Evolutionary conservation across 2,329 filamentous ascomycete genomes (phyloP), one percentile per base, ranked within the genome.

Genomic region (Fusarium bactridioides): DNA sequence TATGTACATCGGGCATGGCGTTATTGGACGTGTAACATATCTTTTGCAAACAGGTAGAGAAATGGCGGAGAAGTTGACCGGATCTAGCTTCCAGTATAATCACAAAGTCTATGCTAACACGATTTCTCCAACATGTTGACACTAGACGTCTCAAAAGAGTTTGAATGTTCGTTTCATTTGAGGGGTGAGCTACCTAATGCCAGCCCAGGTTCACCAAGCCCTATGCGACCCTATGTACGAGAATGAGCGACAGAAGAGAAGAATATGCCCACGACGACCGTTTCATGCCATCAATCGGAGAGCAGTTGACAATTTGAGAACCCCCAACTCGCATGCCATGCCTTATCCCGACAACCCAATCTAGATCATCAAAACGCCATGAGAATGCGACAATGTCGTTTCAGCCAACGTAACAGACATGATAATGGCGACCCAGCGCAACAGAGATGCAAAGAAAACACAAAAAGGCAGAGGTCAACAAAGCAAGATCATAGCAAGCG

Each of bases 1-100:
- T 77, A 79, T 75, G 74, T 79, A 80, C 79, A 82, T 82, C 69
- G 75, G 80, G 79, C 77, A 80, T 75, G 81, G 82, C 80, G 81
- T 82, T 82, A 68, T 69, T 77, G 78, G 78, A 76, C 72, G 70
- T 83, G 79, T 82, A 82, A 71, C 67, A 67, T 73, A 70, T 73
- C 57, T 68, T 79, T 79, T 77, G 35, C 77, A 75, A 73, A 75
- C 74, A 78, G 73, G 74, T 79, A 77, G 77, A 79, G 63, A 69
- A 67, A 62, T 62, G 72, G 65, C 37, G 69, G 70, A 70, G 65
- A 75, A 73, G 66, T 70, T 70, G 70, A 77, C 70, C 59, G 69
- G 61, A 73, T 73, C 50, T 76, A 71, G 67, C 57, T 75, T 72
- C 55, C 64, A 51, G 61, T 58, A 64, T 61, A 64, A 50, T 54